Conservation (phyloP, 2,329 filamentous ascomycete species). For the Capronia epimyces region DNA sequence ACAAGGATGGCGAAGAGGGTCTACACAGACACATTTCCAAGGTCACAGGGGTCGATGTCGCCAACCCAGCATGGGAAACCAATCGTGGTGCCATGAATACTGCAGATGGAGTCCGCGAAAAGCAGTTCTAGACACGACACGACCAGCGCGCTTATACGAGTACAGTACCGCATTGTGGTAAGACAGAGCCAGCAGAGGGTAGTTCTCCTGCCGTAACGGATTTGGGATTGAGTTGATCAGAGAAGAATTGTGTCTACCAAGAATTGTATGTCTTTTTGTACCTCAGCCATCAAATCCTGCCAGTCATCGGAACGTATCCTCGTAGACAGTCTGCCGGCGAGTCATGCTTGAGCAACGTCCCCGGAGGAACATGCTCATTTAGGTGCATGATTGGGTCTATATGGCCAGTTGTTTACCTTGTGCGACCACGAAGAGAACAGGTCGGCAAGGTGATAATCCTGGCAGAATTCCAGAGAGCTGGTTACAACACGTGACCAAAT, state of each 20-base stretch:
- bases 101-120: constrained; percentile 14
- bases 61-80: constrained; percentile 1
- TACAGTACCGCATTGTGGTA: too few species aligned
- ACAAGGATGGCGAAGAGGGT: constrained; percentile 50
- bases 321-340: constrained; percentile 76
- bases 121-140: constrained; percentile 14
- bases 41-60: constrained; percentile 27
- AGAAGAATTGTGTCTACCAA: too few species aligned
- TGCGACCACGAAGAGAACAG: constrained; percentile 55
- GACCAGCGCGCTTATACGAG: too few species aligned
- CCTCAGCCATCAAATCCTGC: constrained; percentile 83
- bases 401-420: constrained; percentile 93
- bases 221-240: too few species aligned
- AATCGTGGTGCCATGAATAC: constrained; percentile 24
- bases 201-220: too few species aligned
- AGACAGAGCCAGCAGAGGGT: too few species aligned
- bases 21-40: constrained; percentile 42
- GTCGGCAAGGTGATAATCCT: constrained; percentile 83
- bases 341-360: constrained; percentile 42
- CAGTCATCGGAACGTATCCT: constrained; percentile 57
- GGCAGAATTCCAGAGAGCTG: constrained; percentile 42
- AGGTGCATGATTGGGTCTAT: constrained; percentile 50
- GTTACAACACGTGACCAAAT: background rate
- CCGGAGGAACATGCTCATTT: constrained; percentile 45
- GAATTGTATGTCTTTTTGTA: constrained; percentile 47